Evolutionary conservation across 2,329 filamentous ascomycete species (phyloP), one percentile per base, ranked within the genome.

Genomic region (Calonectria montana): DNA sequence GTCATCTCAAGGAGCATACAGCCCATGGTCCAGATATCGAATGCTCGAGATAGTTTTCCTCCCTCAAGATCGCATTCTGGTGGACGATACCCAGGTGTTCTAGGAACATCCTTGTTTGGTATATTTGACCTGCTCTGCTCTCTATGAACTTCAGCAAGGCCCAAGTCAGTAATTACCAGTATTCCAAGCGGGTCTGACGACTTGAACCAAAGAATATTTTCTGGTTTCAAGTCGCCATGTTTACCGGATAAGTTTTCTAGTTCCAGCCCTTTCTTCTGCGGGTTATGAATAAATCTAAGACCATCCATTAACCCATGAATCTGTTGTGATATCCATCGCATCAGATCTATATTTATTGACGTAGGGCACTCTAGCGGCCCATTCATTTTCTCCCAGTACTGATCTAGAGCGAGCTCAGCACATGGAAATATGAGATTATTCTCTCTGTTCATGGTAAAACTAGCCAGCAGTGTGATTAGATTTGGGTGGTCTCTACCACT

Each of bases 11-110:
- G 68, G 8, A 74, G 72, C 1, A 76, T 31, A 18, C 73, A 76
- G 0, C 75, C 75, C 2, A 76, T 31, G 0, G 74, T 74, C 75
- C 74, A 76, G 1, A 76, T 65, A n/a, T 76, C 75, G 6, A 43
- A 76, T 0, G 72, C 53, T 5, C 69, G 63, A 3, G 62, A 71
- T 2, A 72, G 59, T 5, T 10, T 65, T 0, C 62, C 67, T 7
- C 45, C 37, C 4, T 53, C 13, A 6, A 73, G 29, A 3, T 76
- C 68, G 10, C 61, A 67, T 27, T 76, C 75, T 0, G 75, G 75
- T 16, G 75, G 65, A 2, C 72, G 45, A 18, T 76, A 72, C 15
- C 45, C 67, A 0, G 37, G 47, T 15, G 70, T 69, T 12, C 29
- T n/a, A 5, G 65, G 65, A 5, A 72, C 53, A 16, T 63, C 43